Conservation (phyloP, 2,329 filamentous ascomycete species). For the Cytospora chrysosperma region DNA sequence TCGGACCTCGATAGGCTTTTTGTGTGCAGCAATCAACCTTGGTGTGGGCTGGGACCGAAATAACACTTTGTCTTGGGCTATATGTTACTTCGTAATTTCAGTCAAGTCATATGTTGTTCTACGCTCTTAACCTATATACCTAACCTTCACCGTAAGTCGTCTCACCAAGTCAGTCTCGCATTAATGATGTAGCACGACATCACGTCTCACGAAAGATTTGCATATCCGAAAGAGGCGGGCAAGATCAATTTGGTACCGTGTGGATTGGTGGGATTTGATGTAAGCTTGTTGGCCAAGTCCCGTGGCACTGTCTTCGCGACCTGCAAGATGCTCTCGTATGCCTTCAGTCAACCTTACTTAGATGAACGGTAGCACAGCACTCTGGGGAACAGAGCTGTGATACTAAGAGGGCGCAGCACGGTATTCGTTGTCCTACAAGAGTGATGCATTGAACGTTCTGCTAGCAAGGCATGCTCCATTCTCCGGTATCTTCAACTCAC, state of each 20-base stretch:
- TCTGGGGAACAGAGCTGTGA: neutral
- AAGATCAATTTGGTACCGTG: neutral
- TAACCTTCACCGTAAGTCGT: neutral
- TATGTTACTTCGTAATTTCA: no score
- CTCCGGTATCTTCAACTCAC: neutral
- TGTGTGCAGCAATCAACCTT: no score
- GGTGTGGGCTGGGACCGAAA: no score
- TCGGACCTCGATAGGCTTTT: no score
- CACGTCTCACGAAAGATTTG: neutral
- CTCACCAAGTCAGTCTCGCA: constrained; percentile 7
- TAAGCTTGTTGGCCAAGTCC: neutral
- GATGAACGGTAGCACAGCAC: neutral
- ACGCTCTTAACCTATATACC: neutral
- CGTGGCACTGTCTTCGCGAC: neutral
- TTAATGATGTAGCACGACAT: constrained; percentile 3
- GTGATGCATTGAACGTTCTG: no score
- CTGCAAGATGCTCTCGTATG: neutral
- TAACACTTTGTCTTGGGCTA: no score
- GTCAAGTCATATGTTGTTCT: no score
- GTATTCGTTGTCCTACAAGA: no score
- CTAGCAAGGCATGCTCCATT: no score
- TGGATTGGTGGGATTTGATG: neutral
- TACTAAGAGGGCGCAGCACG: neutral
- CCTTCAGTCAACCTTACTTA: neutral
- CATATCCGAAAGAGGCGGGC: neutral